Percentiles rank a stretch among this genome's conserved stretches.
These are phyloP conservation scores for Globisporangium parvum DNA, from an alignment of 352 stramenopile species.

Conservation along the genomic window DNA sequence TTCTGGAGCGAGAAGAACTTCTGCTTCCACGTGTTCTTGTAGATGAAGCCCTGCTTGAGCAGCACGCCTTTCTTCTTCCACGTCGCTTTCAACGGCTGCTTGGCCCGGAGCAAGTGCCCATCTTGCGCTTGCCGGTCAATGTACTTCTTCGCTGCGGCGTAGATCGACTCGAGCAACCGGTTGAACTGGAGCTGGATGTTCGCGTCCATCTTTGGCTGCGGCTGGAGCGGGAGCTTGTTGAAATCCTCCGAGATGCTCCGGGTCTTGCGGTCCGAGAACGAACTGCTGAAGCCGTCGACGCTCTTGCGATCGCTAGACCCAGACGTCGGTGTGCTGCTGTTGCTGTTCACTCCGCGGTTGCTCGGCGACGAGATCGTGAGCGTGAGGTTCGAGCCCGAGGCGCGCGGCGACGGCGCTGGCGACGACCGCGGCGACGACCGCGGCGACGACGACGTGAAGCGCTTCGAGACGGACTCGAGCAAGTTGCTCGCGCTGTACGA, in stretches of 20 bases:
- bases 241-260: slow-evolving; percentile 81
- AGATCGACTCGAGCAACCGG: slow-evolving; percentile 77
- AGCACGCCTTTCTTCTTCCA: slow-evolving; percentile 89
- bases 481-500: slow-evolving; percentile 83
- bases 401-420: slow-evolving; percentile 47
- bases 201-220: slow-evolving; percentile 78
- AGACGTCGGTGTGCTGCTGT: slow-evolving; percentile 58
- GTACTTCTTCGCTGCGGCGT: slow-evolving; percentile 80
- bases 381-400: slow-evolving; percentile 33
- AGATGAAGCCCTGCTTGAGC: slow-evolving; percentile 86
- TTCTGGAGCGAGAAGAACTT: slow-evolving; percentile 86
- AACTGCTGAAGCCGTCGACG: slow-evolving; percentile 36
- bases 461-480: slow-evolving; percentile 80
- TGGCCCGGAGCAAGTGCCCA: slow-evolving; percentile 53
- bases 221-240: slow-evolving; percentile 39
- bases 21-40: slow-evolving; percentile 88
- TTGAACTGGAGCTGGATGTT: slow-evolving; percentile 84
- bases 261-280: slow-evolving; percentile 45
- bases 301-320: slow-evolving; percentile 35
- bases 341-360: slow-evolving; percentile 50
- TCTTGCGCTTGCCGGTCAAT: slow-evolving; percentile 65
- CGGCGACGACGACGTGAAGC: slow-evolving; percentile 57
- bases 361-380: slow-evolving; percentile 79
- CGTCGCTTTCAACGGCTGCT: slow-evolving; percentile 63
- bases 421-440: slow-evolving; percentile 64